phyloP scores from a whole-genome alignment of 805 yeast species.

The Cyberlindnera mississippiensis region DNA sequence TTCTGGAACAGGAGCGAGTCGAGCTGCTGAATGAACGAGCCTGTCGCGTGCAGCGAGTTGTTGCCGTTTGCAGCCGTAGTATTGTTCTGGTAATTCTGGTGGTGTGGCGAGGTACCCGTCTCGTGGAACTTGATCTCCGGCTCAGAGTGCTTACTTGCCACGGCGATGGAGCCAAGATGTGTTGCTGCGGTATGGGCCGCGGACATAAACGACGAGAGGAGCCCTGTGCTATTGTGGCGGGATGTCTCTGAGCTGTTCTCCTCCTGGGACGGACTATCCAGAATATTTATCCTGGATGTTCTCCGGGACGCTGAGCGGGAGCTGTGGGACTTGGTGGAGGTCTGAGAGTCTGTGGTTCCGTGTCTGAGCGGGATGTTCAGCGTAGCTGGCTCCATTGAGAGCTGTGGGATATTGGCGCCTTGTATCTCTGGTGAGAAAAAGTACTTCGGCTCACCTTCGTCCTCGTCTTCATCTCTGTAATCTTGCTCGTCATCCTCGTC shows the following conservation, averaged over 20 bases:
- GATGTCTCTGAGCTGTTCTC: neutral
- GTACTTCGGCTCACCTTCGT: neutral
- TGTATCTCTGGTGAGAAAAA: no score
- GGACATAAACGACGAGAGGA: slow-evolving; percentile 40
- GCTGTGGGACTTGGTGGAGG: neutral
- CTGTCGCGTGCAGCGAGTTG: neutral
- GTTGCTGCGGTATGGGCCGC: slow-evolving; percentile 46
- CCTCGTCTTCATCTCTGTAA: neutral
- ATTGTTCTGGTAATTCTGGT: no score
- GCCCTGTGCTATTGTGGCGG: slow-evolving; percentile 26
- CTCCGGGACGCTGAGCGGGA: neutral
- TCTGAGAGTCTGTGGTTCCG: neutral
- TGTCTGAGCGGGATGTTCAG: neutral
- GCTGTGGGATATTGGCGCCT: no score
- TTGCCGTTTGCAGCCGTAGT: neutral
- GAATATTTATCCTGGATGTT: neutral
- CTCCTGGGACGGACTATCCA: neutral
- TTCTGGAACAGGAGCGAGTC: slow-evolving; percentile 30
- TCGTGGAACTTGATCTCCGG: neutral
- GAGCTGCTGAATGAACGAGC: slow-evolving; percentile 34
- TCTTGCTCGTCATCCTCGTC: neutral
- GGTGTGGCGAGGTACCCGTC: neutral
- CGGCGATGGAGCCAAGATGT: slow-evolving; percentile 15
- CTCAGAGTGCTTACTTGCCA: slow-evolving; percentile 2
- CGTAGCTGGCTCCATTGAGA: no score